Evolutionary conservation across 441 rosid genomes (phyloP).

Genomic region (Populus tomentosa): DNA sequence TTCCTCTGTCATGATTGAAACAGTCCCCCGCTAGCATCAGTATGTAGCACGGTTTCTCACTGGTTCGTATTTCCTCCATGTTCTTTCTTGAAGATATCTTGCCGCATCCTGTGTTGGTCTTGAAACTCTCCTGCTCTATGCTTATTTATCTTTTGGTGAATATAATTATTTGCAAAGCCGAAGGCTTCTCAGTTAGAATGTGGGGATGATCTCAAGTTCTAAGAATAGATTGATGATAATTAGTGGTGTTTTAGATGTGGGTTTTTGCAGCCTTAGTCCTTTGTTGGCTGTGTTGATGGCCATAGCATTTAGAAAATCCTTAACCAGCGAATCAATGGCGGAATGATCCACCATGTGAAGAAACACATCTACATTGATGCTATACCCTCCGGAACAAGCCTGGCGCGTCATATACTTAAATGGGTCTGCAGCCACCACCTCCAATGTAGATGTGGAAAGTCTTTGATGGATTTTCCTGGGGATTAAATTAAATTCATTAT

Average conservation of each 20-base stretch:
- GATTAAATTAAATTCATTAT: no score
- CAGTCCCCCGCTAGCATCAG: conserved; percentile 20
- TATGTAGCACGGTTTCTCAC: conserved; percentile 23
- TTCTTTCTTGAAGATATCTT: not conserved
- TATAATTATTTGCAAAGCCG: conserved; percentile 2
- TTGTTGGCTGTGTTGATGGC: not conserved
- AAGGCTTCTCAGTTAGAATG: conserved; percentile 2
- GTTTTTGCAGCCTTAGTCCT: not conserved
- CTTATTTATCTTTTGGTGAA: no score
- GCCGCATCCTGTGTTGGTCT: conserved; percentile 7
- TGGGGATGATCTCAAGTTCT: not conserved
- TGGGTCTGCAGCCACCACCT: no score
- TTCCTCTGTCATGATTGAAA: conserved; percentile 14
- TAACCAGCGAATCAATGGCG: not conserved
- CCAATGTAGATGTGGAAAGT: no score
- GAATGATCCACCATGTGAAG: no score
- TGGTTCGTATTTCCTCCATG: conserved; percentile 10
- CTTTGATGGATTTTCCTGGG: no score
- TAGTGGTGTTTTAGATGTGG: not conserved
- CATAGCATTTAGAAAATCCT: not conserved
- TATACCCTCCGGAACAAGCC: no score
- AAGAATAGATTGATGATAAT: not conserved
- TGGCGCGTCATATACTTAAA: no score
- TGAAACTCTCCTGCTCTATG: no score
- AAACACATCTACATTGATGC: no score